A percentile compares a stretch with the other conserved stretches of the same genome.
These are phyloP conservation scores for Hygrophorus pudorinus DNA, from an alignment of 768 basidiomycete species.

Conservation along the genomic window DNA sequence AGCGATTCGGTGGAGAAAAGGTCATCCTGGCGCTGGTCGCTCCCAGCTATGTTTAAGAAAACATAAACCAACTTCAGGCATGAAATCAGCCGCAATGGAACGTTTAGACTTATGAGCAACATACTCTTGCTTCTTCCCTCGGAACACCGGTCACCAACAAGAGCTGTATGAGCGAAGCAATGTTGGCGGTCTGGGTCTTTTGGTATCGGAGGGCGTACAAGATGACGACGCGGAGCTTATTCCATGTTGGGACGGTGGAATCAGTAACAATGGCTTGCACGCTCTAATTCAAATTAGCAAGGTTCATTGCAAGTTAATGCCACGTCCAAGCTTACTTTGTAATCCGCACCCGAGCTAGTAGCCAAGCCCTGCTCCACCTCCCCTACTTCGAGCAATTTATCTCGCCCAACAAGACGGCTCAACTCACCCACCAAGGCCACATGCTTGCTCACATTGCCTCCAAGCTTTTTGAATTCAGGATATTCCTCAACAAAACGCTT, in stretches of 20 bases:
- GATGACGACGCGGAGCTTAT: slow-evolving; percentile 86
- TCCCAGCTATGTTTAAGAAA: slow-evolving; percentile 84
- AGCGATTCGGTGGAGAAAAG: slow-evolving; percentile 93
- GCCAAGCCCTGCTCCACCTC: slow-evolving; percentile 97
- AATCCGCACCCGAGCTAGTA: slow-evolving; percentile 83
- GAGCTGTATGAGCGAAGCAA: slow-evolving; percentile 67
- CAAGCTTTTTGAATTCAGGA: slow-evolving; percentile 92
- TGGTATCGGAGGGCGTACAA: slow-evolving; percentile 93
- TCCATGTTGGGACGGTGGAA: slow-evolving; percentile 55
- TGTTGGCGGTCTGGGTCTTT: slow-evolving; percentile 75
- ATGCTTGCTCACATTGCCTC: slow-evolving; percentile 98
- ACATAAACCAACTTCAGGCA: slow-evolving; percentile 76
- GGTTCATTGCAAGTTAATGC: neutral
- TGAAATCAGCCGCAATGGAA: slow-evolving; percentile 7
- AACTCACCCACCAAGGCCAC: slow-evolving; percentile 95
- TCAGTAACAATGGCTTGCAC: slow-evolving; percentile 75
- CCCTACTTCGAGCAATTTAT: slow-evolving; percentile 80
- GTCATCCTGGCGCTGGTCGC: slow-evolving; percentile 95
- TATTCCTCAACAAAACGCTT: slow-evolving; percentile 97
- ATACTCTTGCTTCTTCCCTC: slow-evolving; percentile 65
- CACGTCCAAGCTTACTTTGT: slow-evolving; percentile 44
- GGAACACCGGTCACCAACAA: slow-evolving; percentile 68
- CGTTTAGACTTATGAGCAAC: slow-evolving; percentile 10
- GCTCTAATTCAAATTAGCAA: slow-evolving; percentile 33
- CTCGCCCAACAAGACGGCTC: slow-evolving; percentile 77